Percentiles rank a stretch among this genome's conserved stretches.
These are phyloP conservation scores for Saururus chinensis DNA, from an alignment of 164 flowering plant species.

Conservation along the genomic window DNA sequence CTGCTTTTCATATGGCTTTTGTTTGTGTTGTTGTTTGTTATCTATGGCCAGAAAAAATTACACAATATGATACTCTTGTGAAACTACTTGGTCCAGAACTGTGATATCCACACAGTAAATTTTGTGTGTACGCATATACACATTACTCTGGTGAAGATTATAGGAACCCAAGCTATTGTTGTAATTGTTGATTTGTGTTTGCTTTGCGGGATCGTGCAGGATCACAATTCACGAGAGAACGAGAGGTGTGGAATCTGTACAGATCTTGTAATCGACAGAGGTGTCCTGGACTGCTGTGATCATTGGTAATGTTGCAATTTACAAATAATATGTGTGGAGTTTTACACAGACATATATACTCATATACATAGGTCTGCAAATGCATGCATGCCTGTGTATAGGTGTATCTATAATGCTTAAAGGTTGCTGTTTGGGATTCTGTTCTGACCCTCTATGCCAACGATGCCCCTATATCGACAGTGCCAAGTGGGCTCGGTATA, in stretches of 20 bases:
- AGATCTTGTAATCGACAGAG: constrained; percentile 84
- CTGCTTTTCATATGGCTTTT: not conserved
- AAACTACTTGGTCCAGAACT: not conserved
- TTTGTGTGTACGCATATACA: not conserved
- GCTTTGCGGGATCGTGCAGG: constrained; percentile 9
- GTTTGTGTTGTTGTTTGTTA: not conserved
- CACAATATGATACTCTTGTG: not conserved
- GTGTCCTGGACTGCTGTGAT: constrained; percentile 88
- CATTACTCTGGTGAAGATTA: not conserved
- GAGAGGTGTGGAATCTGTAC: constrained; percentile 48
- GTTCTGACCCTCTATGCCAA: too few relatives aligned
- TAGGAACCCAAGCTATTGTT: not conserved
- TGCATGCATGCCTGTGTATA: not conserved
- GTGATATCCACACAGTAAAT: too few relatives aligned
- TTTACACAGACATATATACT: not conserved
- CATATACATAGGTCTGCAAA: not conserved
- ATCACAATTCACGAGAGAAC: constrained; percentile 10
- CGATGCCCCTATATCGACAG: too few relatives aligned
- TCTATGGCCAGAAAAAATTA: too few relatives aligned
- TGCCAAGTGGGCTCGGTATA: too few relatives aligned
- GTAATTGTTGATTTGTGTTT: not conserved
- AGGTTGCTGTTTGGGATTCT: too few relatives aligned
- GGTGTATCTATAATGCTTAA: too few relatives aligned
- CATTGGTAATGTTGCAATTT: constrained; percentile 47
- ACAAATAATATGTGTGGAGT: not conserved